Evolutionary conservation across 192 early-diverging fungal genomes (phyloP), one percentile per base, ranked within the genome.

Genomic region (Chytriomyces hyalinus): DNA sequence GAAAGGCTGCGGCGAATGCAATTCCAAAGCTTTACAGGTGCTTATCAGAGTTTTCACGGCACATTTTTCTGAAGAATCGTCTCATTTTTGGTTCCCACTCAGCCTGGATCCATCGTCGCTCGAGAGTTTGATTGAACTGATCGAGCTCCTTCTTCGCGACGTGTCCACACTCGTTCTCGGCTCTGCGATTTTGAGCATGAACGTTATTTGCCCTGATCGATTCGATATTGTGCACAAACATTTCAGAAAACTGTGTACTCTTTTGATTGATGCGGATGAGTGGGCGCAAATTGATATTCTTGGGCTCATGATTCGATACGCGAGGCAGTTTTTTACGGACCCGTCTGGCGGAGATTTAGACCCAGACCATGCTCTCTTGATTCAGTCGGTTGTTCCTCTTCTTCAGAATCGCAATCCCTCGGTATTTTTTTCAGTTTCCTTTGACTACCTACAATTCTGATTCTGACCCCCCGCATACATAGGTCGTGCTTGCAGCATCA

Each of bases 221-320:
- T 86, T 93, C 69, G 94, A 94, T 62, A 73, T 96, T 65, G 92
- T 98, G 44, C 98, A 99, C 80, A 84, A 82, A 44, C 93, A 95
- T 76, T 99, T 89, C 82, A 89, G 94, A 60, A 94, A 97, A 51
- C 85, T 96, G 68, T 98, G 96, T 78, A 81, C 81, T 49, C 85
- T 95, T 89, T 81, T 99, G 26, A 80, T 89, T 13, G 96, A 97
- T 44, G 88, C 93, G 49, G 97, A 99, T 85, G 94, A 98, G 81
- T 99, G 98, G 98, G 94, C 92, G 11, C 97, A 98, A 81, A 87
- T 96, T 45, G 92, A 92, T 57, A 91, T 96, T 43, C 76, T 96
- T 49, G 91, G 90, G 48, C 76, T 97, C 28, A 80, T 99, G 65
- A 68, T 90, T 44, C 84, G 90, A 9, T 99, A 99, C 85, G 93